Evolutionary conservation across 306 rosid species (phyloP).

Genomic region (Castanopsis chinensis): DNA sequence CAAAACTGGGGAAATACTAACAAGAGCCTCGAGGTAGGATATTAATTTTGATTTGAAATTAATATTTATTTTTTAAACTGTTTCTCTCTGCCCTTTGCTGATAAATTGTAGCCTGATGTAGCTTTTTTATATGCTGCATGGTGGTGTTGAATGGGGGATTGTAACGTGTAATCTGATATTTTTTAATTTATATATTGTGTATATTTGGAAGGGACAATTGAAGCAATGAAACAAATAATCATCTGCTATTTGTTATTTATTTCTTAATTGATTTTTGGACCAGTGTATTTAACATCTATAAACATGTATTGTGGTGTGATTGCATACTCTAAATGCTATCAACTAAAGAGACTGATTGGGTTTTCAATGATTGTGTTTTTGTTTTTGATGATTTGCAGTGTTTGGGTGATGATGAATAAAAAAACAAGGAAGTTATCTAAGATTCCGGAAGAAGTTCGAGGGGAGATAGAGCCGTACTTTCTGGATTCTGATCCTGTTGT

Average conservation of each 20-base stretch:
- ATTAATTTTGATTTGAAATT: background rate
- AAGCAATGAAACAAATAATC: background rate
- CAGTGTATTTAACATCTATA: background rate
- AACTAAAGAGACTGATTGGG: background rate
- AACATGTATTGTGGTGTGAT: background rate
- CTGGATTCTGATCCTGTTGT: conserved; percentile 66
- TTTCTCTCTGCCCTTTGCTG: background rate
- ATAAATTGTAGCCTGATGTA: background rate
- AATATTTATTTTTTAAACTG: background rate
- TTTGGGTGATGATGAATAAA: conserved; percentile 99
- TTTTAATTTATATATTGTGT: background rate
- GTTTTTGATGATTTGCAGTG: conserved; percentile 55
- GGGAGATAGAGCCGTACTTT: conserved; percentile 85
- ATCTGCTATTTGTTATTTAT: background rate
- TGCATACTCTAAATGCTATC: conserved; percentile 1
- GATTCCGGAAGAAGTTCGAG: conserved; percentile 88
- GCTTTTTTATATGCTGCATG: background rate
- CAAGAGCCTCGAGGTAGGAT: conserved; percentile 88
- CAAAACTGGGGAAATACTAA: conserved; percentile 70
- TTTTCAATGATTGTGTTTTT: conserved; percentile 19
- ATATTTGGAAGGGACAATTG: background rate
- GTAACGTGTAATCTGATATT: background rate
- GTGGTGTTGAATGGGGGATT: background rate
- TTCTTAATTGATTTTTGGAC: background rate
- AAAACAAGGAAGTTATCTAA: conserved; percentile 87